Evolutionary conservation across 2,329 filamentous ascomycete species (phyloP).

Genomic region (Elsinoe batatas): DNA sequence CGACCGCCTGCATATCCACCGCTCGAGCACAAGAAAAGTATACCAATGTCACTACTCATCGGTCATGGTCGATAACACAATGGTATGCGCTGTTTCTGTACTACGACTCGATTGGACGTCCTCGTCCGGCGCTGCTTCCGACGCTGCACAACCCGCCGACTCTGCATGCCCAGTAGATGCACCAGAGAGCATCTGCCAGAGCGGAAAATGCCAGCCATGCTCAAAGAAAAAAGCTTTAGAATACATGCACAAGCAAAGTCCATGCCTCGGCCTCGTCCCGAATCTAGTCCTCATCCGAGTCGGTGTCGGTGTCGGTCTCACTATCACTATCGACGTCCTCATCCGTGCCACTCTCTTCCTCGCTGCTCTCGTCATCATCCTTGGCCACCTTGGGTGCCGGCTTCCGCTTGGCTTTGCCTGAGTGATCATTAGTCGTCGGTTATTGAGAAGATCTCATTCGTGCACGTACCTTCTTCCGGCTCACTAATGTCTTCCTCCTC

Average conservation of each 20-base stretch:
- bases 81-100: neutral
- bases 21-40: conserved; percentile 5
- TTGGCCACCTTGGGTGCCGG: conserved; percentile 16
- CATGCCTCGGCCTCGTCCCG: neutral
- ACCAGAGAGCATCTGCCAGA: neutral
- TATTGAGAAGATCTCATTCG: neutral
- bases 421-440: neutral
- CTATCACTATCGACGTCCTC: conserved; percentile 26
- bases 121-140: neutral
- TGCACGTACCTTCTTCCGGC: conserved; percentile 78
- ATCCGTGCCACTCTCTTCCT: conserved; percentile 30
- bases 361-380: conserved; percentile 27
- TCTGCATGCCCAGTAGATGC: neutral
- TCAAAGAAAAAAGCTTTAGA: conserved; percentile 6
- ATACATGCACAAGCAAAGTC: conserved; percentile 8
- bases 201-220: conserved; percentile 4
- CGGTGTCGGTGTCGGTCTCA: conserved; percentile 45
- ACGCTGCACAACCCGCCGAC: neutral
- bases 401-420: conserved; percentile 16
- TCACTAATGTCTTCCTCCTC: conserved; percentile 82
- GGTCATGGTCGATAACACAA: neutral
- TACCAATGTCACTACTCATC: conserved; percentile 7
- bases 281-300: conserved; percentile 62
- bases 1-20: neutral
- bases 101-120: neutral